phyloP scores from a whole-genome alignment of 2,329 filamentous ascomycete genomes.

The Elsinoe australis region DNA sequence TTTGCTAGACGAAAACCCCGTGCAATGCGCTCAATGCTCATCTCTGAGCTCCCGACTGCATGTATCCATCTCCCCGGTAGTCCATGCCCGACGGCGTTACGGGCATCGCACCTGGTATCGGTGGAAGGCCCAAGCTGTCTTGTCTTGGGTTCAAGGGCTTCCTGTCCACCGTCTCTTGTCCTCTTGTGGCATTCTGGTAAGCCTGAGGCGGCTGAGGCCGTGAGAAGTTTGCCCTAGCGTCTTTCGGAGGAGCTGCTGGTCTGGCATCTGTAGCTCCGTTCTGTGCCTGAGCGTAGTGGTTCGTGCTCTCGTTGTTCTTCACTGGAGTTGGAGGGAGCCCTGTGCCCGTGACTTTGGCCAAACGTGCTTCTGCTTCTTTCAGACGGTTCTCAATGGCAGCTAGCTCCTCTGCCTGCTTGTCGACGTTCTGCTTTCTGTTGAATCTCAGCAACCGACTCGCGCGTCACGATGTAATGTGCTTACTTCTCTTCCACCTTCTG shows the following conservation, averaged over 20 bases:
- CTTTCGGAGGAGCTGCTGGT: slow-evolving; percentile 22
- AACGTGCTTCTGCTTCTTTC: slow-evolving; percentile 73
- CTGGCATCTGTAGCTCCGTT: too few relatives aligned
- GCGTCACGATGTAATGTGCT: slow-evolving; percentile 25
- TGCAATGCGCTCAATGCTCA: too few relatives aligned
- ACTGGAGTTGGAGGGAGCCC: slow-evolving; percentile 23
- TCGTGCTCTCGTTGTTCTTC: not conserved
- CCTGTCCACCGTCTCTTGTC: not conserved
- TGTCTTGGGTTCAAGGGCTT: slow-evolving; percentile 9
- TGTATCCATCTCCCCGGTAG: too few relatives aligned
- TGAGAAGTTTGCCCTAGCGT: slow-evolving; percentile 6
- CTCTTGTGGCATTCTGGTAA: not conserved
- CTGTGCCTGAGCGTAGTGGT: slow-evolving; percentile 25
- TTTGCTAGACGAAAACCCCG: too few relatives aligned
- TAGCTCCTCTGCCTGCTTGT: slow-evolving; percentile 67
- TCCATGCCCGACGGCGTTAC: slow-evolving; percentile 12
- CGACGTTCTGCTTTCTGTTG: slow-evolving; percentile 69
- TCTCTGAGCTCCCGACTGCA: too few relatives aligned
- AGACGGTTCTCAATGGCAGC: slow-evolving; percentile 78
- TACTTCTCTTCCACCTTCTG: slow-evolving; percentile 76
- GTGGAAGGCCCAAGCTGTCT: slow-evolving; percentile 10
- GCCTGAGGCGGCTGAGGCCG: not conserved
- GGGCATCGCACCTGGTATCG: slow-evolving; percentile 13
- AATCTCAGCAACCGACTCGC: slow-evolving; percentile 9
- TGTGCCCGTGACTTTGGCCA: slow-evolving; percentile 37